These are phyloP conservation scores for Geranium incanum DNA, from an alignment of 441 rosid genomes.

Conservation along the genomic window DNA sequence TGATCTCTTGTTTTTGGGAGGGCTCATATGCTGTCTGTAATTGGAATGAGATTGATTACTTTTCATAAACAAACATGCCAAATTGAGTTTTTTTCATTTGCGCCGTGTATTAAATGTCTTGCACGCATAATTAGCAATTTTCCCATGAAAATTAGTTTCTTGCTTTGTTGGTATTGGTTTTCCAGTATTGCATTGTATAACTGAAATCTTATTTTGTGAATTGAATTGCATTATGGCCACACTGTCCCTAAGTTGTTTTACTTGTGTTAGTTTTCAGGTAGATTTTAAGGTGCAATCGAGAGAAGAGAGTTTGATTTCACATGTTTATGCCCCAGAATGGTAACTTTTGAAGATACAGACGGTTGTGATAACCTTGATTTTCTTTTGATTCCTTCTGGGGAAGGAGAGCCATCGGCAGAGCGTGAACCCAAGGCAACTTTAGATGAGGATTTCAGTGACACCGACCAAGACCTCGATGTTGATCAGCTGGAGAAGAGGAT, in stretches of 20 bases:
- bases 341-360: not conserved
- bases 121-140: too few relatives aligned
- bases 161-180: too few relatives aligned
- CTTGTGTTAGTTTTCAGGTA: not conserved
- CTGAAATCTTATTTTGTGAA: too few relatives aligned
- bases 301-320: not conserved
- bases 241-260: not conserved
- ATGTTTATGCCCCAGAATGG: not conserved
- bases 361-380: slow-evolving; percentile 30
- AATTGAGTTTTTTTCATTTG: not conserved
- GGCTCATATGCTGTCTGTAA: not conserved
- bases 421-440: slow-evolving; percentile 32
- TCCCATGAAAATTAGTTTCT: too few relatives aligned
- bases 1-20: too few relatives aligned
- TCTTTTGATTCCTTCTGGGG: slow-evolving; percentile 37
- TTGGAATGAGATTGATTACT: not conserved
- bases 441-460: slow-evolving; percentile 52
- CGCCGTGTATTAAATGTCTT: not conserved
- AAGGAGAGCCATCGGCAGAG: slow-evolving; percentile 31
- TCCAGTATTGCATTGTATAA: too few relatives aligned
- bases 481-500: slow-evolving; percentile 75
- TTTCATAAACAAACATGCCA: not conserved
- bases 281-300: not conserved
- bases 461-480: slow-evolving; percentile 39
- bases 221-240: too few relatives aligned